A percentile compares a stretch with the other conserved stretches of the same genome.
Evolutionary conservation across 768 basidiomycete species (phyloP).

Genomic region (Botryobasidium botryosum): DNA sequence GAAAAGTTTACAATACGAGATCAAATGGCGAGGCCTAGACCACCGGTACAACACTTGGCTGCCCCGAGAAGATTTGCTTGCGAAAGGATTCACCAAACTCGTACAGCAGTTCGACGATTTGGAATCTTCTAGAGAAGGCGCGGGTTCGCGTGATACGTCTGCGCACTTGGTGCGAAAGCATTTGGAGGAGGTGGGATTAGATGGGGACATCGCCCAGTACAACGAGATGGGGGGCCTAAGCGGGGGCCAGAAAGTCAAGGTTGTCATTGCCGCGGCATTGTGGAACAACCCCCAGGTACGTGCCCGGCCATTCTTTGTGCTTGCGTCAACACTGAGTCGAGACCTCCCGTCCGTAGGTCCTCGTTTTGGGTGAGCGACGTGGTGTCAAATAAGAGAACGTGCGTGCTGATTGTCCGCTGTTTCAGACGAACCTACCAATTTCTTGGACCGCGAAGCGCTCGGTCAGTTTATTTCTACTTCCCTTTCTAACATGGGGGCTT

Average conservation of each 20-base stretch:
- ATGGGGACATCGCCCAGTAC: conserved; percentile 96
- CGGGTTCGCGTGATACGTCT: conserved; percentile 76
- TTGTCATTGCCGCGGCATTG: conserved; percentile 83
- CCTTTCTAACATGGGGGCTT: background rate
- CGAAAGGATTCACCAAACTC: conserved; percentile 76
- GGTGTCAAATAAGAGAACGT: conserved; percentile 9
- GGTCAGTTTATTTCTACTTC: conserved; percentile 23
- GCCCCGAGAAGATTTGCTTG: conserved; percentile 67
- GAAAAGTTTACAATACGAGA: conserved; percentile 86
- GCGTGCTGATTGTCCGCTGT: conserved; percentile 37
- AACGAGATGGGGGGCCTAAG: conserved; percentile 91
- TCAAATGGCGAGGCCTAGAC: conserved; percentile 71
- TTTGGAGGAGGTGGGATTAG: conserved; percentile 86
- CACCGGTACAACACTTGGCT: conserved; percentile 87
- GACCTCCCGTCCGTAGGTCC: conserved; percentile 16
- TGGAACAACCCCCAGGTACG: conserved; percentile 84
- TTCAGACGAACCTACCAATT: conserved; percentile 88
- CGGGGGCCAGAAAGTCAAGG: conserved; percentile 96
- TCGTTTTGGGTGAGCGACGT: conserved; percentile 16
- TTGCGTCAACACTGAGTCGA: background rate
- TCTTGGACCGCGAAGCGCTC: conserved; percentile 89
- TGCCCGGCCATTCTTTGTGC: conserved; percentile 9
- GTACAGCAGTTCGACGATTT: conserved; percentile 93
- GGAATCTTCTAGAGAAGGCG: conserved; percentile 89
- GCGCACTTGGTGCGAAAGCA: conserved; percentile 74